A percentile compares a stretch with the other conserved stretches of the same genome.
Evolutionary conservation across 768 basidiomycete species (phyloP).

Genomic region (button mushroom (Agaricus bisporus)): DNA sequence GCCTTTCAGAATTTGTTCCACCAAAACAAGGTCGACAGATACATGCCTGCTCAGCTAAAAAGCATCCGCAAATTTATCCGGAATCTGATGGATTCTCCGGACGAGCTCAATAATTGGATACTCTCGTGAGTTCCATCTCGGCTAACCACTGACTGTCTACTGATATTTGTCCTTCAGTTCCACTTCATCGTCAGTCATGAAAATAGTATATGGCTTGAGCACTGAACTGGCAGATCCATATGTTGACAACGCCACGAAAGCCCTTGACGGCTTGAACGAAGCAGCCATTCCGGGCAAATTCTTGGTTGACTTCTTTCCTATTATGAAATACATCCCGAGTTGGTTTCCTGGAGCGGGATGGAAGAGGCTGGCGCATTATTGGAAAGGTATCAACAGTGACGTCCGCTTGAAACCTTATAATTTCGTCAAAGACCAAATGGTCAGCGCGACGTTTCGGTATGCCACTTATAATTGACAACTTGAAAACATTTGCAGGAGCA

Average conservation of each 20-base stretch:
- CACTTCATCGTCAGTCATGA: conserved; percentile 16
- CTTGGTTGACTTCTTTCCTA: conserved; percentile 14
- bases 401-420: conserved; percentile 7
- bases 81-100: background rate
- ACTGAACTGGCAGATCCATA: conserved; percentile 26
- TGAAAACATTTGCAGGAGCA: background rate
- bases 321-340: conserved; percentile 24
- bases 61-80: background rate
- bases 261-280: conserved; percentile 18
- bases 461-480: background rate
- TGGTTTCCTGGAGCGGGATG: conserved; percentile 35
- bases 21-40: background rate
- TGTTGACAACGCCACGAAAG: conserved; percentile 26
- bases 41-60: background rate
- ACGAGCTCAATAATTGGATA: background rate
- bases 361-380: conserved; percentile 16
- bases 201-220: conserved; percentile 23
- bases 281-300: conserved; percentile 18
- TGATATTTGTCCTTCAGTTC: background rate
- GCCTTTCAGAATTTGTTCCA: conserved; percentile 39
- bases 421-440: conserved; percentile 5
- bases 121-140: background rate
- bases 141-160: background rate
- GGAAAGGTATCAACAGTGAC: background rate
- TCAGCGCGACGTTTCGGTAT: background rate